Base-by-base conservation (phyloP, 1,139 yeast genomes). In the Komagataea norvegica region DNA sequence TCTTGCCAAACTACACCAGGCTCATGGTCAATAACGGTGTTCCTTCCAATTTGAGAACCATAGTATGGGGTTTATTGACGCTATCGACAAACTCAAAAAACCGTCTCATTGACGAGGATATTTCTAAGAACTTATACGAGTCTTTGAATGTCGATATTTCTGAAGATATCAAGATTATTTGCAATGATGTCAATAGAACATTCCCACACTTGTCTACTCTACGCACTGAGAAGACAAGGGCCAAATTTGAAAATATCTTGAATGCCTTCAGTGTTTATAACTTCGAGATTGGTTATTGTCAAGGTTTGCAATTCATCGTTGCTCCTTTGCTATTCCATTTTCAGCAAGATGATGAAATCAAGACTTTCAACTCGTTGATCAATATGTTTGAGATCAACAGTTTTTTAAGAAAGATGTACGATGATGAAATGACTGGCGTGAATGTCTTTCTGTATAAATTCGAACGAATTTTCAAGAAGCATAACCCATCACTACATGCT, bases 221-320 rank as follows among this genome's bases (percentile, higher is more conserved):
- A 59, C 61, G 67, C 42, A 60, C 67, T 23, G 62, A 59, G 18
- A 61, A 64, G 13, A 76, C 77, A n/a, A 57, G 66, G 42, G 41
- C 45, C 19, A 66, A 67, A 49, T 68, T 79, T 37, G 79, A 79
- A 28, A 70, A 73, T 23, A 74, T 79, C 20, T 64, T 79, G 46
- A 74, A 80, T 42, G 86, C 83, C 1, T 79, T 75, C 51, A 77
- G 82, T 35, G 74, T 79, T 47, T 79, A 77, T 52, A 86, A 79
- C 55, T 71, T 72, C 36, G 83, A 79, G 49, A 74, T 79, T 45
- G 87, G 87, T 8, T 79, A 79, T 55, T 79, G 87, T 54, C 87
- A 79, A 55, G 87, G 87, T 6, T 61, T 80, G 22, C 70, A 81
- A 21, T 80, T 80, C 52, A 60, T 80, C 29, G 84, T 78, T 10